These are phyloP conservation scores for Fusarium protoensiforme DNA, from an alignment of 2,329 filamentous ascomycete genomes.

Conservation along the genomic window DNA sequence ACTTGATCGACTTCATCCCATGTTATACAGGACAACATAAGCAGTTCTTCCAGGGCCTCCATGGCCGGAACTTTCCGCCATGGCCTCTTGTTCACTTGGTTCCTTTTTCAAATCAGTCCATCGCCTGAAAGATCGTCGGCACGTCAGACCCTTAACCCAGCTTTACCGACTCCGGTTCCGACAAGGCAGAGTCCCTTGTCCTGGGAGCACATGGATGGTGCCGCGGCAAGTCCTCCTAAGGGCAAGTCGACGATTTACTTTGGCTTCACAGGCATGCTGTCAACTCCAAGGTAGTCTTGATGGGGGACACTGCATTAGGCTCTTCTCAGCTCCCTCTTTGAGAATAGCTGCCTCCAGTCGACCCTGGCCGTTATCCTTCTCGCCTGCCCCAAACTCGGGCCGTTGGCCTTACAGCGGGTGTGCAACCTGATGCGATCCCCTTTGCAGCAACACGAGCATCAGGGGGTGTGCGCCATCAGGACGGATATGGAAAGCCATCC, in stretches of 20 bases:
- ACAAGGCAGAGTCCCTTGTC: slow-evolving; percentile 24
- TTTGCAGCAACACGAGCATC: slow-evolving; percentile 31
- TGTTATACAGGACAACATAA: slow-evolving; percentile 34
- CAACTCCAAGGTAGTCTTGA: slow-evolving; percentile 14
- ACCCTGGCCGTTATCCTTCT: slow-evolving; percentile 16
- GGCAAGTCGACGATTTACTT: slow-evolving; percentile 16
- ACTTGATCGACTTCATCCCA: slow-evolving; percentile 41
- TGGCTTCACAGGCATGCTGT: slow-evolving; percentile 6
- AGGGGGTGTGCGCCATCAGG: slow-evolving; percentile 23
- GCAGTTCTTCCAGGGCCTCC: slow-evolving; percentile 21
- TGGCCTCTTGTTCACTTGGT: slow-evolving; percentile 9
- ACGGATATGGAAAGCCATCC: slow-evolving; percentile 9
- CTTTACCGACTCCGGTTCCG: slow-evolving; percentile 33
- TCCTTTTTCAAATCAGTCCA: slow-evolving; percentile 34
- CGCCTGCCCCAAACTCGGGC: slow-evolving; percentile 29
- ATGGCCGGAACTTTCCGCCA: slow-evolving; percentile 35
- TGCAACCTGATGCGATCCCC: slow-evolving; percentile 30
- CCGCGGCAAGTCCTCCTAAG: slow-evolving; percentile 18
- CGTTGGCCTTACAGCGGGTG: slow-evolving; percentile 29
- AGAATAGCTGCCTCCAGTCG: slow-evolving; percentile 24
- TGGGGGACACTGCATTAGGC: slow-evolving; percentile 25
- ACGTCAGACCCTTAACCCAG: slow-evolving; percentile 39
- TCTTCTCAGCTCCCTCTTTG: slow-evolving; percentile 19
- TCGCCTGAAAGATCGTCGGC: slow-evolving; percentile 35
- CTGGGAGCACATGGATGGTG: slow-evolving; percentile 16